Evolutionary conservation across 208 protist species (phyloP), one percentile per base, ranked within the genome.

Genomic region (Acanthamoeba sp.): DNA sequence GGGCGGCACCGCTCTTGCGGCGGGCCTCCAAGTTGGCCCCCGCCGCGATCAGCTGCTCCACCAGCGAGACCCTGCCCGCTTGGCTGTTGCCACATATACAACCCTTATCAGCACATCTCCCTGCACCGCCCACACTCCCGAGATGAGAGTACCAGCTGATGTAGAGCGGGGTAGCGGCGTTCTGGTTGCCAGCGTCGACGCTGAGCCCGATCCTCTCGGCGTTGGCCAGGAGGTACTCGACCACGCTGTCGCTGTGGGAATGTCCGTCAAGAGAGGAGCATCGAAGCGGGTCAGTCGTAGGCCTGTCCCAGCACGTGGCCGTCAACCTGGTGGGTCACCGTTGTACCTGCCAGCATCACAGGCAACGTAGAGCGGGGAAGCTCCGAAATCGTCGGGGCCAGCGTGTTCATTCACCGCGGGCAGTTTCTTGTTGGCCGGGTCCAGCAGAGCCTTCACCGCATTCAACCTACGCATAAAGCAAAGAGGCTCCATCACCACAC

Each of bases 121-220:
- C 7, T 76, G 4, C 18, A 76, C 14, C 36, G 16, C 5, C 36
- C 12, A 18, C 12, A 24, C 20, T 62, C 12, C 12, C 7, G 10
- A 4, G 55, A 27, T 16, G 24, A 18, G 2, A 10, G 66, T 32
- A 80, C 71, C 34, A 38, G 36, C 71, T 80, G 71, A 80, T 80
- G 71, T 80, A 80, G 71, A 80, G 71, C 38, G 71, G 71, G n/a
- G 71, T 48, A 24, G 71, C 71, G 18, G 16, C 71, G 38, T 80
- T 80, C 18, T 80, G n/a, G 71, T 80, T 80, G 36, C 34, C 34
- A 3, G 36, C 71, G 36, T 80, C 71, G 16, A 80, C 22, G 34
- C 48, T 38, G 36, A 80, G 71, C 6, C 71, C 34, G 38, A 80
- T 38, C 16, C 71, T 16, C 5, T 38, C 36, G 38, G 34, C 34